Evolutionary conservation across 169 alveolate genomes (phyloP), one percentile per base, ranked within the genome.

Genomic region (Amoebophrya sp.): DNA sequence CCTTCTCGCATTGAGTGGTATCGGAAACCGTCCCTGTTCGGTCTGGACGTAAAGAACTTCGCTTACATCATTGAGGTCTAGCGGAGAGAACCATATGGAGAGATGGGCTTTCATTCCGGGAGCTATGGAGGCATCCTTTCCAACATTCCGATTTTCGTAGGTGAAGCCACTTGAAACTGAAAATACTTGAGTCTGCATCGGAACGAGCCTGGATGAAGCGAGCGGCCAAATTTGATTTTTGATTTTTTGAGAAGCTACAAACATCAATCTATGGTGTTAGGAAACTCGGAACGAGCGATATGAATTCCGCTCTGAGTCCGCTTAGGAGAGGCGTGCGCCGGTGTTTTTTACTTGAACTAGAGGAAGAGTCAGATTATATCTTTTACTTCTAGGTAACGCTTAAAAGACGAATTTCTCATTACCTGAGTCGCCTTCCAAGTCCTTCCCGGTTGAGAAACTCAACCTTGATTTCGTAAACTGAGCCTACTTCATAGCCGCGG

Each of bases 371-470:
- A n/a, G n/a, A n/a, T n/a, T n/a, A n/a, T n/a, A n/a, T n/a, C n/a
- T n/a, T n/a, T n/a, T n/a, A n/a, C n/a, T n/a, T n/a, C n/a, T n/a
- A n/a, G n/a, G n/a, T n/a, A n/a, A n/a, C n/a, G n/a, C n/a, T n/a
- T n/a, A n/a, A n/a, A n/a, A n/a, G n/a, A n/a, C n/a, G n/a, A n/a
- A n/a, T n/a, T n/a, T n/a, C n/a, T n/a, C n/a, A 12, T 6, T 47
- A 65, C 83, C 83, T 65, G 2, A 65, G 83, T 65, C 83, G 18
- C 26, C 83, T 65, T 26, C 83, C 83, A 29, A 65, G 26, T 0
- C 83, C 83, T 36, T 65, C 83, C 38, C 83, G n/a, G 83, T 65
- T 65, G 83, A 65, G 83, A 26, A 65, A 65, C 26, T 65, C 83
- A 36, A 65, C n/a, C 26, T 65, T 65, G 3, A 65, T 65, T 65